phyloP scores from a whole-genome alignment of 2,329 filamentous ascomycete genomes.

The Camptophora hylomeconis region DNA sequence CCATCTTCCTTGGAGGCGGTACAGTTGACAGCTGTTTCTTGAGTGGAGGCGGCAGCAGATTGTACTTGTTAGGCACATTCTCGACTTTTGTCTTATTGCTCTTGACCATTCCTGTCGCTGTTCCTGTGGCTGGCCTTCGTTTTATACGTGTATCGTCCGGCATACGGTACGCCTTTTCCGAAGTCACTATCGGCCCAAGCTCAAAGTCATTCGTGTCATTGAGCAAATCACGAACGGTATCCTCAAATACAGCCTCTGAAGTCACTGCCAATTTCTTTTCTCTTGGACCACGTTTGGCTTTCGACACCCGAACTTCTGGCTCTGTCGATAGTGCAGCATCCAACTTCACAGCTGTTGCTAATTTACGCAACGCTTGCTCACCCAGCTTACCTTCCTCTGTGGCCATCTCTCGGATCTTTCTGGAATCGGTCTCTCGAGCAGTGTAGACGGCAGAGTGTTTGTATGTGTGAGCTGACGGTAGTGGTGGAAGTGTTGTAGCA shows the following conservation, averaged over 20 bases:
- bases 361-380: constrained; percentile 50
- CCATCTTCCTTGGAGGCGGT: constrained; percentile 5
- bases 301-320: constrained; percentile 22
- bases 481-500: constrained; percentile 46
- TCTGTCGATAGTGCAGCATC: constrained; percentile 28
- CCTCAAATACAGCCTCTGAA: constrained; percentile 41
- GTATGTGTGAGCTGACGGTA: constrained; percentile 54
- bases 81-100: neutral
- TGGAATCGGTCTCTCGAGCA: constrained; percentile 45
- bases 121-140: constrained; percentile 6
- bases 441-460: constrained; percentile 46
- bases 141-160: constrained; percentile 23
- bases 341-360: constrained; percentile 37
- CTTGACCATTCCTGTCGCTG: no score
- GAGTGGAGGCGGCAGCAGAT: constrained; percentile 5
- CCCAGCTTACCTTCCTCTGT: constrained; percentile 53
- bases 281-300: constrained; percentile 5
- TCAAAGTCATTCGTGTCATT: constrained; percentile 27
- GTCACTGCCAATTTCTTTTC: constrained; percentile 19
- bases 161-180: constrained; percentile 45
- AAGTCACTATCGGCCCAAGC: constrained; percentile 43
- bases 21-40: constrained; percentile 2
- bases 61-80: constrained; percentile 2
- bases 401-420: constrained; percentile 47
- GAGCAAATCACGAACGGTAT: constrained; percentile 39